A percentile compares a stretch with the other conserved stretches of the same genome.
These are phyloP conservation scores for Abelmoschus esculentus DNA, from an alignment of 345 rosid species.

Conservation along the genomic window DNA sequence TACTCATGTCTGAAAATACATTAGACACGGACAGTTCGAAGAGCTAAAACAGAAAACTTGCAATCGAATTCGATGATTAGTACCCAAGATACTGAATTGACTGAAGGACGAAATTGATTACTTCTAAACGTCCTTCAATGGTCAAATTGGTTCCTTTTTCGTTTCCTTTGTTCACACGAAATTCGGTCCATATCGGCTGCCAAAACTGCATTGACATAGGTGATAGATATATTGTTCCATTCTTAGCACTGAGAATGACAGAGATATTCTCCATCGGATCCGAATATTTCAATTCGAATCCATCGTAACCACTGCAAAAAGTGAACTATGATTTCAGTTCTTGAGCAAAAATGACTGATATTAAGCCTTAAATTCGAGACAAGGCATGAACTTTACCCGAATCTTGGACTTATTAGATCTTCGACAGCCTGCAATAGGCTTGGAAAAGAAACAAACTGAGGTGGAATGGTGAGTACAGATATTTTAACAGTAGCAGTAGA, in stretches of 20 bases:
- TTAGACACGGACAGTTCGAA: too few species aligned
- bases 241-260: constrained; percentile 48
- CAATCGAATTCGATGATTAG: not conserved
- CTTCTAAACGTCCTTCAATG: constrained; percentile 57
- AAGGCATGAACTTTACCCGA: constrained; percentile 33
- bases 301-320: constrained; percentile 58
- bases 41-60: constrained; percentile 1
- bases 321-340: not conserved
- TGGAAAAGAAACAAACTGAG: constrained; percentile 68
- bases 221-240: constrained; percentile 49
- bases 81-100: constrained; percentile 89
- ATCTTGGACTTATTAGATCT: constrained; percentile 63
- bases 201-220: constrained; percentile 66
- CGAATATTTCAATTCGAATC: constrained; percentile 62
- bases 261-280: constrained; percentile 59
- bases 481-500: constrained; percentile 57
- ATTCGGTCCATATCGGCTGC: constrained; percentile 45
- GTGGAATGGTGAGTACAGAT: constrained; percentile 62
- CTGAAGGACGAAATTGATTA: constrained; percentile 57
- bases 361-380: not conserved
- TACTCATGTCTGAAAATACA: not conserved
- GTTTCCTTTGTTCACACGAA: constrained; percentile 36
- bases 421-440: constrained; percentile 64
- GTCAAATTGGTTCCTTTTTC: constrained; percentile 38
- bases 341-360: not conserved